Evolutionary conservation across 768 basidiomycete genomes (phyloP).

Genomic region (Lentinula edodes): DNA sequence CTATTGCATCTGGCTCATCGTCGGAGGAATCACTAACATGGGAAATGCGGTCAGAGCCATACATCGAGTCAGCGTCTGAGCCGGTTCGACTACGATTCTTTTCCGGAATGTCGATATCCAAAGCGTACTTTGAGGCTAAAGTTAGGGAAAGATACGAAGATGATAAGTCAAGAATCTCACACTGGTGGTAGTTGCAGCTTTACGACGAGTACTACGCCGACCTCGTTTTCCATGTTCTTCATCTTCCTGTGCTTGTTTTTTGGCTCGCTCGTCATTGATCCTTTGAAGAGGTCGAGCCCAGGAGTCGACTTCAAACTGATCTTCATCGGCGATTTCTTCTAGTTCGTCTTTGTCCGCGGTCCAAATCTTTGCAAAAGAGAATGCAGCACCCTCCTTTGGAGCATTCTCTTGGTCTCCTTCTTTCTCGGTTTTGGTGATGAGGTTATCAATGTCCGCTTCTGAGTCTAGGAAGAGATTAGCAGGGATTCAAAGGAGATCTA

Average conservation of each 20-base stretch:
- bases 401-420: slow-evolving; percentile 55
- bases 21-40: slow-evolving; percentile 6
- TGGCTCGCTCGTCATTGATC: slow-evolving; percentile 39
- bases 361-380: slow-evolving; percentile 93
- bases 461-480: slow-evolving; percentile 42
- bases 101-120: slow-evolving; percentile 11
- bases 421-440: slow-evolving; percentile 81
- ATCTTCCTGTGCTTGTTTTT: slow-evolving; percentile 34
- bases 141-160: not conserved
- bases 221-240: slow-evolving; percentile 69
- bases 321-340: slow-evolving; percentile 59
- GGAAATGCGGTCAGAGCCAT: slow-evolving; percentile 21
- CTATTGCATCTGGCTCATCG: slow-evolving; percentile 3
- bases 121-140: slow-evolving; percentile 18
- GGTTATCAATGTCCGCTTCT: slow-evolving; percentile 75
- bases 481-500: not conserved
- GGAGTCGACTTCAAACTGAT: slow-evolving; percentile 58
- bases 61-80: slow-evolving; percentile 28
- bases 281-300: slow-evolving; percentile 71
- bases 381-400: slow-evolving; percentile 50
- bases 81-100: not conserved
- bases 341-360: slow-evolving; percentile 67
- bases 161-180: slow-evolving; percentile 13
- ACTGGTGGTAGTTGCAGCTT: slow-evolving; percentile 49
- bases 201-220: slow-evolving; percentile 70